Base-by-base conservation (phyloP, 345 rosid genomes). In the Noccaea caerulescens region DNA sequence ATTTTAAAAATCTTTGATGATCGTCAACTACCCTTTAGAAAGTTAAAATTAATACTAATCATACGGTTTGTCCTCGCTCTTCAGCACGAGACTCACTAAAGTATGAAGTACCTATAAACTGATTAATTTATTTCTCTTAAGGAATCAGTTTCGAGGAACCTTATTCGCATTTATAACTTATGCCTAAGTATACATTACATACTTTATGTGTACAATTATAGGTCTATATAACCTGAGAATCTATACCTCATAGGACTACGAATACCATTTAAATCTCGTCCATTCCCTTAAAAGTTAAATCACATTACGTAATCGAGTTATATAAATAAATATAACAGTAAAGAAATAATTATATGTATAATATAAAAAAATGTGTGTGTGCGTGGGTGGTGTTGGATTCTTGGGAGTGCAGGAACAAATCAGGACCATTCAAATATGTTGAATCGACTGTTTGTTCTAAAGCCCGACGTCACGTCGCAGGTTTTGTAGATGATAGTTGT, bases 381-480 rank as follows among this genome's bases (percentile, higher is more conserved):
- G n/a, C 4, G 34, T 63, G 23, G 0, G 62, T 64, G 34, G 5
- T 53, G 38, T 10, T 72, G 11, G 30, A 23, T 34, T 71, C 37
- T 61, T 72, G 51, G 63, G 20, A 8, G 54, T 49, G 27, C 37
- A 66, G 46, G 44, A 64, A 66, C 77, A 56, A 47, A 73, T 58
- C 39, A 57, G 32, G 61, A 66, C 69, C 73, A 34, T 75, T 53
- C 20, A 62, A 53, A 53, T 50, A 60, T 62, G 50, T 57, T 37
- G 51, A 75, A 68, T 6, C 18, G 50, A 75, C 79, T 68, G 69
- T 75, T 75, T 69, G 63, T 75, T 75, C 64, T 69, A 69, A 75
- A 69, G 53, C 8, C 27, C 30, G 14, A 46, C 38, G 52, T 62
- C 74, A 62, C 75, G 54, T 68, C 69, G 51, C 64, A 68, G n/a